Percentiles rank a stretch among this genome's conserved stretches.
Conservation (phyloP, 148 eudicot genomes). For the Rhododendron kiyosumense region DNA sequence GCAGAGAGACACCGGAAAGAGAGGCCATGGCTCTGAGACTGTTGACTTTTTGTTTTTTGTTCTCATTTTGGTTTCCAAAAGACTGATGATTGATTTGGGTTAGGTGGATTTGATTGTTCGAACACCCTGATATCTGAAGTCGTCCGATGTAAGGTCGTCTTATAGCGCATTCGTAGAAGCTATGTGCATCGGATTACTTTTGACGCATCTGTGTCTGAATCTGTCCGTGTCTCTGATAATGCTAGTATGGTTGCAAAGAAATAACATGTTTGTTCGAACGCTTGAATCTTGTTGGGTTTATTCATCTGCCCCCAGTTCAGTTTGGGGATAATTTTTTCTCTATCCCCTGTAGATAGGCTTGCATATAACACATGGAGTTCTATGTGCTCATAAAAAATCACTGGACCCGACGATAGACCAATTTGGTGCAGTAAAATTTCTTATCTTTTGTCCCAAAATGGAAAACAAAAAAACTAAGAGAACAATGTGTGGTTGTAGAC, state of each 20-base stretch:
- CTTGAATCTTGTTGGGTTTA: background rate
- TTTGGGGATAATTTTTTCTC: background rate
- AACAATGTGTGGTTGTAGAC: background rate
- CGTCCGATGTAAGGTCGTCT: background rate
- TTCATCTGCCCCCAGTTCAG: background rate
- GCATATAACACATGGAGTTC: background rate
- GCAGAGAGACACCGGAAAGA: background rate
- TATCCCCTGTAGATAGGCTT: background rate
- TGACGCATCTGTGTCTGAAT: background rate
- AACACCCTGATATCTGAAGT: background rate
- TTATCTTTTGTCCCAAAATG: background rate
- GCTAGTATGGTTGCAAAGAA: background rate
- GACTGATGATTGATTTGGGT: background rate
- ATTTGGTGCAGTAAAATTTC: background rate
- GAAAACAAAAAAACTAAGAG: background rate
- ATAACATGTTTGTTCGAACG: background rate
- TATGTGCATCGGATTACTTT: background rate
- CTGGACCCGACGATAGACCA: background rate
- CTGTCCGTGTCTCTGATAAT: background rate
- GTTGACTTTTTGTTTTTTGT: background rate
- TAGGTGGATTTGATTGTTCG: background rate
- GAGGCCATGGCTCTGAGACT: background rate
- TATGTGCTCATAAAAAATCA: background rate
- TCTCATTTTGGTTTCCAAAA: background rate
- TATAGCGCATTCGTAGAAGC: background rate